Evolutionary conservation across 306 rosid genomes (phyloP).

Genomic region (Prunus mume): DNA sequence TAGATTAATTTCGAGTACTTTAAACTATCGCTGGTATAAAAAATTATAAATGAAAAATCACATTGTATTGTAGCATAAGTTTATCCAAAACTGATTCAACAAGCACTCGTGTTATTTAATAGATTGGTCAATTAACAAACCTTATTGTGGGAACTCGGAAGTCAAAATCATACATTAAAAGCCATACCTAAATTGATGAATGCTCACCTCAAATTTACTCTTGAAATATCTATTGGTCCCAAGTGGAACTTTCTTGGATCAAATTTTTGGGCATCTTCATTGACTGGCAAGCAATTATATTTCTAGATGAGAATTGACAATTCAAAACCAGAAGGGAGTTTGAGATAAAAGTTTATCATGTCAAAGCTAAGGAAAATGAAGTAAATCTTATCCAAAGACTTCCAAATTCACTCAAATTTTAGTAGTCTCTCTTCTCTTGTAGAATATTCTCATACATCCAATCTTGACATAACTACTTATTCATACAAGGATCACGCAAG

Average conservation of each 20-base stretch:
- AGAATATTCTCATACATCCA: conserved; percentile 38
- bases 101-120: conserved; percentile 11
- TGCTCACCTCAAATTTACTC: conserved; percentile 27
- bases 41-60: too few relatives aligned
- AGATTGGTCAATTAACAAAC: too few relatives aligned
- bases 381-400: conserved; percentile 36
- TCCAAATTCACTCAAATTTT: conserved; percentile 37
- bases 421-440: conserved; percentile 25
- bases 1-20: too few relatives aligned
- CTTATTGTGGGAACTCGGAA: too few relatives aligned
- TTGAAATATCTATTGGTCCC: conserved; percentile 37
- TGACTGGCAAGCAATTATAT: conserved; percentile 21
- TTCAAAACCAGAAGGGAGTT: conserved; percentile 17
- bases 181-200: neutral
- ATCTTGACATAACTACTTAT: conserved; percentile 32
- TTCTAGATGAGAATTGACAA: conserved; percentile 27
- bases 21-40: too few relatives aligned
- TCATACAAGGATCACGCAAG: conserved; percentile 44
- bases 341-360: neutral
- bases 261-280: conserved; percentile 17
- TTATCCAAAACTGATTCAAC: neutral
- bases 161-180: too few relatives aligned
- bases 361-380: conserved; percentile 19
- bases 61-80: too few relatives aligned
- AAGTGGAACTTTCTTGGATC: conserved; percentile 24